These are phyloP conservation scores for Saksenaea vasiformis DNA, from an alignment of 371 early-diverging fungal genomes.

Conservation along the genomic window DNA sequence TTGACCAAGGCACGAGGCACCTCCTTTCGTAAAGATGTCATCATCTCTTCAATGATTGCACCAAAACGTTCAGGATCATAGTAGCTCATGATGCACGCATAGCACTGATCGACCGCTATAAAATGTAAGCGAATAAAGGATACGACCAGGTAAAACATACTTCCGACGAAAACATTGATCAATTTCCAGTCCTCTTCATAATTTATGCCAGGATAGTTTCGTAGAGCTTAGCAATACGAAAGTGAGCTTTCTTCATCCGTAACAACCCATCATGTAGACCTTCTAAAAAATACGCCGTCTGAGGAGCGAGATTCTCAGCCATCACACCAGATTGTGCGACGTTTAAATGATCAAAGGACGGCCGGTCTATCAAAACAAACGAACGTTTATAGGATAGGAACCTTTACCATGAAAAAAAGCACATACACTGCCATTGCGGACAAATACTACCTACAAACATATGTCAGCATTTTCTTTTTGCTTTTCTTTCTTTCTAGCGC, in stretches of 20 bases:
- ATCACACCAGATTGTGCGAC: constrained; percentile 45
- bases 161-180: constrained; percentile 45
- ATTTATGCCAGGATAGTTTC: constrained; percentile 18
- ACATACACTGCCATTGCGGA: not conserved
- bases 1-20: constrained; percentile 14
- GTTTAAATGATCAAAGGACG: constrained; percentile 34
- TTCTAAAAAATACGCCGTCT: constrained; percentile 43
- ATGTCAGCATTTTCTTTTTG: too few relatives aligned
- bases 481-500: constrained; percentile 28
- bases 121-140: not conserved
- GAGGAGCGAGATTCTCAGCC: constrained; percentile 31
- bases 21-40: constrained; percentile 9
- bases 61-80: constrained; percentile 13
- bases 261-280: not conserved
- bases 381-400: not conserved
- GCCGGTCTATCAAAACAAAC: constrained; percentile 9
- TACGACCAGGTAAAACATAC: constrained; percentile 34
- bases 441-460: constrained; percentile 15
- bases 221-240: constrained; percentile 9
- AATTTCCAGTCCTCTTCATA: constrained; percentile 44
- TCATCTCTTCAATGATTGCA: constrained; percentile 6
- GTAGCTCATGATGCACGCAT: constrained; percentile 9
- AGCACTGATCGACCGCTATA: constrained; percentile 21
- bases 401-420: too few relatives aligned
- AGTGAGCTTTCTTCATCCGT: not conserved